Conservation (phyloP, 2,329 filamentous ascomycete genomes). For the Diplodia intermedia region DNA sequence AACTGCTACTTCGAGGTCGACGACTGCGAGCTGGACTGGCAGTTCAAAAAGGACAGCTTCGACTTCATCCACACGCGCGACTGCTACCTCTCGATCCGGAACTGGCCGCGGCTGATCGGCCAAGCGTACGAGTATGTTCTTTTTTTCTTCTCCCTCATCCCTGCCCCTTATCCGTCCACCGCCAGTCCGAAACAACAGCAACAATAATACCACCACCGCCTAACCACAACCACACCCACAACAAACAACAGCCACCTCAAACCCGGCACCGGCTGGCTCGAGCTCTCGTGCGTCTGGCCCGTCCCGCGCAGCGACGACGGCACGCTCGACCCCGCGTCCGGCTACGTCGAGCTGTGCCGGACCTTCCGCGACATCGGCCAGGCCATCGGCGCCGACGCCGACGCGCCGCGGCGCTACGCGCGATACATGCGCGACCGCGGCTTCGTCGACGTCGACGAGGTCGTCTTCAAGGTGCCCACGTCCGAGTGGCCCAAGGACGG, state of each 20-base stretch:
- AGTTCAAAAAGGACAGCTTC: conserved; percentile 38
- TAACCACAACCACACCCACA: background rate
- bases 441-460: conserved; percentile 24
- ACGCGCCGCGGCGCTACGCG: conserved; percentile 20
- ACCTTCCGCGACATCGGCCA: conserved; percentile 26
- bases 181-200: too few relatives aligned
- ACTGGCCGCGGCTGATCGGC: conserved; percentile 23
- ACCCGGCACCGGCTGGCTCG: conserved; percentile 17
- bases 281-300: conserved; percentile 29
- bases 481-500: conserved; percentile 29
- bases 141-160: too few relatives aligned
- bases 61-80: conserved; percentile 53
- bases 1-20: conserved; percentile 58
- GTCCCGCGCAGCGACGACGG: conserved; percentile 28
- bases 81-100: conserved; percentile 26
- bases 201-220: background rate
- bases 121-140: conserved; percentile 29
- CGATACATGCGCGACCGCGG: conserved; percentile 19
- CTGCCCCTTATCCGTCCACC: too few relatives aligned
- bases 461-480: conserved; percentile 27
- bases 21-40: conserved; percentile 55
- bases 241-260: conserved; percentile 21
- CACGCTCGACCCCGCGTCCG: conserved; percentile 15
- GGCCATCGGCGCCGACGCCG: conserved; percentile 15
- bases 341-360: conserved; percentile 24